Evolutionary conservation across 2,329 filamentous ascomycete genomes (phyloP).

Genomic region (Trichoderma sp.): DNA sequence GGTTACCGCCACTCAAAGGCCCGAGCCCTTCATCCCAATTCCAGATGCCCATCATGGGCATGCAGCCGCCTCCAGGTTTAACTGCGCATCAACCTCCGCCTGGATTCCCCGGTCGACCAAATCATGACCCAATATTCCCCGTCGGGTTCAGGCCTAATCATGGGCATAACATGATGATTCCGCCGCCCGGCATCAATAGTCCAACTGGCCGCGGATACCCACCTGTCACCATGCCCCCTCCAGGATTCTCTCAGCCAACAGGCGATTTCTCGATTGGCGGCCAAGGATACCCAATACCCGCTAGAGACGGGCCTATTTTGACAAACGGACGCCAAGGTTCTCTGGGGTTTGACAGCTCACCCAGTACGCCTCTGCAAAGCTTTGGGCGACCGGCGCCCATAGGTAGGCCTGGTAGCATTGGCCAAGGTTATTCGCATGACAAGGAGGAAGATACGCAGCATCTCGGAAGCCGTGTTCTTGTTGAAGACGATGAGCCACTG

Average conservation of each 20-base stretch:
- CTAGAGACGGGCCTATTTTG: constrained; percentile 38
- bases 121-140: constrained; percentile 55
- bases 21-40: constrained; percentile 52
- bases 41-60: constrained; percentile 58
- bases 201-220: constrained; percentile 51
- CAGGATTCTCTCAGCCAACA: constrained; percentile 42
- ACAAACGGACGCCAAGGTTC: constrained; percentile 79
- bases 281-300: constrained; percentile 40
- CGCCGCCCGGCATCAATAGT: constrained; percentile 56
- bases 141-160: constrained; percentile 52
- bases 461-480: constrained; percentile 85
- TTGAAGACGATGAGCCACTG: constrained; percentile 71
- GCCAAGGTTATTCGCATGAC: constrained; percentile 55
- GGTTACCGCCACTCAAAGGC: constrained; percentile 39
- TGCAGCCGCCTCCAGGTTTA: constrained; percentile 51
- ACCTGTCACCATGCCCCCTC: constrained; percentile 43
- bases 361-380: constrained; percentile 64
- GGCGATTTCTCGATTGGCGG: constrained; percentile 40
- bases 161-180: constrained; percentile 51
- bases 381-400: constrained; percentile 86
- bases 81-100: constrained; percentile 46
- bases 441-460: constrained; percentile 75
- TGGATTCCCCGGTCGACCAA: constrained; percentile 61
- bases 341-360: constrained; percentile 64
- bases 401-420: constrained; percentile 78